These are phyloP conservation scores for Nyssa sinensis DNA, from an alignment of 148 eudicot species.

Conservation along the genomic window DNA sequence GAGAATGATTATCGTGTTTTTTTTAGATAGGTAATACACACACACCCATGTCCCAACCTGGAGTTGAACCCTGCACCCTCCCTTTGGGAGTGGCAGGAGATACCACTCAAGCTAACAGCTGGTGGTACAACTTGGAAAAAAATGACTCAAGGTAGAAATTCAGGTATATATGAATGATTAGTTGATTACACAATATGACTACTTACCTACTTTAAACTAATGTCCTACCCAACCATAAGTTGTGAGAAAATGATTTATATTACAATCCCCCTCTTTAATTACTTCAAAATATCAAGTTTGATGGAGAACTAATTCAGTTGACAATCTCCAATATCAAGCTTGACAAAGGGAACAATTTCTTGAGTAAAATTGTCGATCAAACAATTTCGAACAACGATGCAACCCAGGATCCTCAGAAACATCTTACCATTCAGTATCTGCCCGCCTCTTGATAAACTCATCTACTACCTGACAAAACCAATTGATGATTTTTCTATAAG, in stretches of 20 bases:
- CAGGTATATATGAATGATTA: neutral
- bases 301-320: neutral
- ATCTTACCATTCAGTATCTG: slow-evolving; percentile 73
- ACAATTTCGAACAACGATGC: neutral
- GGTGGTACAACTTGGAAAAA: no score
- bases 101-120: no score
- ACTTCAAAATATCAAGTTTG: neutral
- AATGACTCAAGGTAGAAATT: neutral
- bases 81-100: no score
- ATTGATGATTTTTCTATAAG: neutral
- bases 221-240: neutral
- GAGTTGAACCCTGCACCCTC: no score
- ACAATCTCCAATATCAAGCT: neutral
- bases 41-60: no score
- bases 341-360: neutral
- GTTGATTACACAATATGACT: neutral
- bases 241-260: neutral
- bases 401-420: neutral
- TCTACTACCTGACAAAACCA: slow-evolving; percentile 61
- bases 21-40: no score
- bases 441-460: slow-evolving; percentile 76
- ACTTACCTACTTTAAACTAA: neutral
- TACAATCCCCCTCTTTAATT: neutral
- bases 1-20: neutral
- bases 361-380: neutral